A percentile compares a stretch with the other conserved stretches of the same genome.
Conservation (phyloP, 2,329 filamentous ascomycete genomes). For the Trichocomaceae sp. region DNA sequence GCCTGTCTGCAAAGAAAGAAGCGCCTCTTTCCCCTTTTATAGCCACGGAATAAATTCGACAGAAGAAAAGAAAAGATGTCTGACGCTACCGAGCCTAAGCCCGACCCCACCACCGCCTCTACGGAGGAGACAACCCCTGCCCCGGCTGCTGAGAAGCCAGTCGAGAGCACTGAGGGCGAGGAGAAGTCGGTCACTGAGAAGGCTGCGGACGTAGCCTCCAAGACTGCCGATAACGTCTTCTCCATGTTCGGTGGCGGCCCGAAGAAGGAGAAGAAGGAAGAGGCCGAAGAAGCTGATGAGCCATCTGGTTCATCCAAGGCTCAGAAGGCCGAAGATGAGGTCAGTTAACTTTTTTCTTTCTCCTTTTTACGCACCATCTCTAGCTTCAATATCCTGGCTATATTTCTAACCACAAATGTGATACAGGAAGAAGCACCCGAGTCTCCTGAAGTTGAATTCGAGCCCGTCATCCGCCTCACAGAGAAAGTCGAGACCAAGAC, state of each 20-base stretch:
- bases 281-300: conserved; percentile 73
- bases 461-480: conserved; percentile 90
- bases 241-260: conserved; percentile 98
- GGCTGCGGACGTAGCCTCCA: conserved; percentile 27
- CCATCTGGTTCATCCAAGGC: conserved; percentile 84
- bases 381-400: background rate
- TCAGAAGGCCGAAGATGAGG: conserved; percentile 56
- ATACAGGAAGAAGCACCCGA: conserved; percentile 66
- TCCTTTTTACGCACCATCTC: background rate
- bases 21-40: background rate
- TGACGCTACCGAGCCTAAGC: conserved; percentile 38
- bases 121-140: conserved; percentile 28
- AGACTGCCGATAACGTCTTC: conserved; percentile 61
- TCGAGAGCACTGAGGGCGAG: conserved; percentile 23
- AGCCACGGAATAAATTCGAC: background rate
- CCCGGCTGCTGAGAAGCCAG: conserved; percentile 24
- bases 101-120: conserved; percentile 37
- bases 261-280: conserved; percentile 92
- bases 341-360: conserved; percentile 34
- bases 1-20: background rate
- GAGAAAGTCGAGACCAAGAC: conserved; percentile 97
- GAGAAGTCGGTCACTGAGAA: conserved; percentile 24
- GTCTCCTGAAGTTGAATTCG: conserved; percentile 91
- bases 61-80: conserved; percentile 35
- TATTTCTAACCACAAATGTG: background rate